Conservation (phyloP, 345 rosid genomes). For the Geranium brycei region DNA sequence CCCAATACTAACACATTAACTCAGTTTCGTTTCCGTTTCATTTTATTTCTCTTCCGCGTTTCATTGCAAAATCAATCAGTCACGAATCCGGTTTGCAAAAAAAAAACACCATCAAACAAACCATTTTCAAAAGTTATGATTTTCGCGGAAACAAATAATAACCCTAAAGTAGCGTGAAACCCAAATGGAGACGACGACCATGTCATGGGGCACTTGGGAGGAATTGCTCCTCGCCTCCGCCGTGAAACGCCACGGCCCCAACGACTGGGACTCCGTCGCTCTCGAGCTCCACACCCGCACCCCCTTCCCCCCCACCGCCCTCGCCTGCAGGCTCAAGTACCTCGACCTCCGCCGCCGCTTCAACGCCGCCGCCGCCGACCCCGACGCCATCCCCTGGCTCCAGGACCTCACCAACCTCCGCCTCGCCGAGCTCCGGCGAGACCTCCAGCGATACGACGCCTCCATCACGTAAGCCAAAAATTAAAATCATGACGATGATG, state of each 20-base stretch:
- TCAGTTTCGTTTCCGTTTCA: too few relatives aligned
- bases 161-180: not conserved
- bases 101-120: too few relatives aligned
- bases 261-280: conserved; percentile 67
- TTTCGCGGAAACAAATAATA: too few relatives aligned
- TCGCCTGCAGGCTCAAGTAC: conserved; percentile 43
- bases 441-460: conserved; percentile 52
- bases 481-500: not conserved
- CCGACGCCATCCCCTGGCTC: conserved; percentile 39
- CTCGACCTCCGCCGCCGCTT: conserved; percentile 58
- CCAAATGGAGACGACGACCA: not conserved
- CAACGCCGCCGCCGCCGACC: not conserved
- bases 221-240: conserved; percentile 72
- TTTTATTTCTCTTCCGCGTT: too few relatives aligned
- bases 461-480: conserved; percentile 40
- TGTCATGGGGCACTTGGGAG: conserved; percentile 69
- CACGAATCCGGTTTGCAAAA: too few relatives aligned
- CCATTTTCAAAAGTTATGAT: too few relatives aligned
- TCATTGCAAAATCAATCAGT: too few relatives aligned
- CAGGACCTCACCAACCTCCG: conserved; percentile 57
- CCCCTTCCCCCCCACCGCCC: conserved; percentile 34
- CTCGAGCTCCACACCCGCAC: conserved; percentile 50
- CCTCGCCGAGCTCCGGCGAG: conserved; percentile 64
- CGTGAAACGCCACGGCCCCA: conserved; percentile 65
- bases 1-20: too few relatives aligned